Evolutionary conservation across 1,284 basidiomycete genomes (phyloP).

Genomic region (Schizophyllum commune): DNA sequence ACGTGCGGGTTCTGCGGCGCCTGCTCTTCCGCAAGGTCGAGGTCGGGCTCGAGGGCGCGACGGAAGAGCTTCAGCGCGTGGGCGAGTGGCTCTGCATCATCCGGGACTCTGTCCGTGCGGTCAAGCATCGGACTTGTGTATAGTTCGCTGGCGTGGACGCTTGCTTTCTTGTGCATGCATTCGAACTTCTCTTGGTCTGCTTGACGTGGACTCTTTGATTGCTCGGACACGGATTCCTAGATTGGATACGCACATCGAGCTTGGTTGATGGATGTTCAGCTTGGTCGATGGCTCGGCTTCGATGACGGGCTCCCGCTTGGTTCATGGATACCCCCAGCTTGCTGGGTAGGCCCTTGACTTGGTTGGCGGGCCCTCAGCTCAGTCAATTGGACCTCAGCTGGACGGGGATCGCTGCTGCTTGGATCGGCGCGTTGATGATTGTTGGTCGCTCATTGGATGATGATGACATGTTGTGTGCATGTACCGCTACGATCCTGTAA

Average conservation of each 20-base stretch:
- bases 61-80: constrained; percentile 57
- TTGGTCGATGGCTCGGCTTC: not conserved
- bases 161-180: not conserved
- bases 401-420: too few species aligned
- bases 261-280: too few species aligned
- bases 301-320: not conserved
- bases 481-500: not conserved
- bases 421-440: not conserved
- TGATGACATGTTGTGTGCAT: not conserved
- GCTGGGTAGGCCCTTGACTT: not conserved
- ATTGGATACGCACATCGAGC: too few species aligned
- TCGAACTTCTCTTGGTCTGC: not conserved
- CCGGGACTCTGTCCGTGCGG: constrained; percentile 49
- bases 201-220: too few species aligned
- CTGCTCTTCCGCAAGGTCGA: constrained; percentile 57
- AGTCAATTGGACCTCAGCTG: not conserved
- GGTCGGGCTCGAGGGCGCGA: constrained; percentile 44
- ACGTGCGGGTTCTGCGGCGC: constrained; percentile 48
- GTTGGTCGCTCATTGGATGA: not conserved
- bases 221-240: too few species aligned
- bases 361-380: not conserved
- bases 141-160: constrained; percentile 1
- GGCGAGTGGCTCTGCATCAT: constrained; percentile 54
- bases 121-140: constrained; percentile 42
- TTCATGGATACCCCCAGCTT: not conserved